Evolutionary conservation across 768 basidiomycete genomes (phyloP), one percentile per base, ranked within the genome.

Genomic region (Grammothele lineata): DNA sequence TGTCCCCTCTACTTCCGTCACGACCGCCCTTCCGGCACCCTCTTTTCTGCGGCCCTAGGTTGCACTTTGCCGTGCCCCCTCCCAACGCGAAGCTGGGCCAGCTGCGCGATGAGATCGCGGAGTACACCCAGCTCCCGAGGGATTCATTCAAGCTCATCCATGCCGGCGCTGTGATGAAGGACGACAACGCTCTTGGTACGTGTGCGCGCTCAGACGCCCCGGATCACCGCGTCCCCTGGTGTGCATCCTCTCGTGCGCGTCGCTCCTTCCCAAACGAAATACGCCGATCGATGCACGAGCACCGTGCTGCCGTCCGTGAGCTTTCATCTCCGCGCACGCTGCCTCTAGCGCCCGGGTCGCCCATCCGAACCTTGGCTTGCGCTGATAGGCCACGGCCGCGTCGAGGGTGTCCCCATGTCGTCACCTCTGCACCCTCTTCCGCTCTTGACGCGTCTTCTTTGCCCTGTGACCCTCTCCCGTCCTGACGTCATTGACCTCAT

Each of bases 141-240:
- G 59, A 75, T 54, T 76, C 78, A 23, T 90, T 96, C 76, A 91
- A 92, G 64, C 77, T 98, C 59, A 81, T 98, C 53, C 84, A 87
- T 68, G 80, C 86, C 37, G 95, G 95, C 32, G 92, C 90, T 1
- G 78, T 96, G 64, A 86, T 97, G 78, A 86, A 84, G 56, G 91
- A 95, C 62, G 83, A 92, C 62, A 62, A 68, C 48, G 76, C 80
- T 7, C 77, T 83, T 37, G 68, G 83, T 87, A 53, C 55, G 69
- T 77, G 62, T 27, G 5, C 30, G 21, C 32, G 14, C 27, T 14
- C 32, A 27, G 27, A 39, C 2, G 35, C 38, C 15, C 38, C 34
- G 5, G n/a, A 10, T 17, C 43, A 19, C 45, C 43, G 27, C 27
- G 27, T 7, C 8, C 8, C 27, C 8, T 7, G 8, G 27, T 30